These are phyloP conservation scores for Cutaneotrichosporon mucoides DNA, from an alignment of 1,284 basidiomycete genomes.

Conservation along the genomic window DNA sequence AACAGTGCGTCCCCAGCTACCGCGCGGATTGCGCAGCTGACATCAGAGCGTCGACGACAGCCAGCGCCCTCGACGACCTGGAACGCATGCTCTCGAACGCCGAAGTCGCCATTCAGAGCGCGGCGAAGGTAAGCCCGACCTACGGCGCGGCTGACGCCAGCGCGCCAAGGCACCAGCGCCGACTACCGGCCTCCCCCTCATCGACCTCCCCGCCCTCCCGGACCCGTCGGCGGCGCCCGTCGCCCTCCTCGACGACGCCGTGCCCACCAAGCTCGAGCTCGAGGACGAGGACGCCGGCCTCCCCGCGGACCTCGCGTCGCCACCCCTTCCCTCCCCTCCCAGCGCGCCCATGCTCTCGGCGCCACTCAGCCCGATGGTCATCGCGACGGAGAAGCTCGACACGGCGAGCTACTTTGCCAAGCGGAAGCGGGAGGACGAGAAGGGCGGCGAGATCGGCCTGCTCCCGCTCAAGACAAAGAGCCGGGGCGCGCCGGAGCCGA, in stretches of 20 bases:
- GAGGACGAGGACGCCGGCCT: conserved; percentile 6
- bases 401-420: conserved; percentile 31
- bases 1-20: conserved; percentile 27
- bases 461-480: conserved; percentile 26
- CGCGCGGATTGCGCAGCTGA: neutral
- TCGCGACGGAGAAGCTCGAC: conserved; percentile 7
- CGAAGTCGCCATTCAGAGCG: conserved; percentile 16
- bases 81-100: conserved; percentile 17
- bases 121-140: conserved; percentile 7
- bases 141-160: conserved; percentile 6
- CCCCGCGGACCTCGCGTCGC: conserved; percentile 3
- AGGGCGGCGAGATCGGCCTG: conserved; percentile 32
- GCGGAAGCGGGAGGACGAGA: conserved; percentile 25
- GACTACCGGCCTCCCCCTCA: conserved; percentile 1
- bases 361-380: neutral
- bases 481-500: neutral
- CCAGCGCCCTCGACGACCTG: conserved; percentile 18
- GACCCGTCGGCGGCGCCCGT: conserved; percentile 3
- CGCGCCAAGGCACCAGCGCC: conserved; percentile 13
- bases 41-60: conserved; percentile 26
- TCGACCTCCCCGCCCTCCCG: conserved; percentile 17
- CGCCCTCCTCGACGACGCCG: conserved; percentile 13
- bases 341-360: neutral
- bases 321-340: neutral
- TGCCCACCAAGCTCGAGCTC: conserved; percentile 10